Evolutionary conservation across 1,284 basidiomycete species (phyloP), one percentile per base, ranked within the genome.

Genomic region (Fistulina hepatica): DNA sequence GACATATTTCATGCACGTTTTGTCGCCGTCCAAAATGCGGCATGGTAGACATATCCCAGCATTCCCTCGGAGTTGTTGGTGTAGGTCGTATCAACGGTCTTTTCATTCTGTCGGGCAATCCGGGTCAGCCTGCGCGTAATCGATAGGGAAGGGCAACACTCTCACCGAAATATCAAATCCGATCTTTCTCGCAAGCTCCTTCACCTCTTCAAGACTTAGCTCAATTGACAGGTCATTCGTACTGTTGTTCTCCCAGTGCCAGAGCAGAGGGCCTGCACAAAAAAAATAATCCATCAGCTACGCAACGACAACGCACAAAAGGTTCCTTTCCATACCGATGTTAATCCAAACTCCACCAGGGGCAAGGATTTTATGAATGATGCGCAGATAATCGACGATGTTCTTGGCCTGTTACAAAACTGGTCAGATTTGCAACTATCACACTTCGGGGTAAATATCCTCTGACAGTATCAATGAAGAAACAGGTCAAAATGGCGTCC

Each of bases 391-490:
- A 47, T 85, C 84, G n/a, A 93, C 73, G 25, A 95, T 76, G 52
- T 93, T 93, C 50, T 91, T 85, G 1, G 91, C 86, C 86, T 90
- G 48, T 11, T n/a, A n/a, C n/a, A n/a, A n/a, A n/a, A n/a, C n/a
- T n/a, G n/a, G n/a, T n/a, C n/a, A n/a, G n/a, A 23, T 40, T 36
- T 42, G 24, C 33, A n/a, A 21, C 35, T 27, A 19, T 41, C 13
- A 6, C 36, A n/a, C n/a, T n/a, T n/a, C n/a, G n/a, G n/a, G n/a
- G n/a, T n/a, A n/a, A n/a, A n/a, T n/a, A n/a, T n/a, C n/a, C n/a
- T n/a, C 72, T 48, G 44, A 82, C 89, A 5, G 93, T 97, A 54
- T 98, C 94, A 46, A 98, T 84, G 63, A 98, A 98, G 70, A 97
- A 98, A 57, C 91, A 97, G 1, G 94, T 98, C 44, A 95, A 60